Evolutionary conservation across 768 basidiomycete species (phyloP).

Genomic region (Lentinula detonsa): DNA sequence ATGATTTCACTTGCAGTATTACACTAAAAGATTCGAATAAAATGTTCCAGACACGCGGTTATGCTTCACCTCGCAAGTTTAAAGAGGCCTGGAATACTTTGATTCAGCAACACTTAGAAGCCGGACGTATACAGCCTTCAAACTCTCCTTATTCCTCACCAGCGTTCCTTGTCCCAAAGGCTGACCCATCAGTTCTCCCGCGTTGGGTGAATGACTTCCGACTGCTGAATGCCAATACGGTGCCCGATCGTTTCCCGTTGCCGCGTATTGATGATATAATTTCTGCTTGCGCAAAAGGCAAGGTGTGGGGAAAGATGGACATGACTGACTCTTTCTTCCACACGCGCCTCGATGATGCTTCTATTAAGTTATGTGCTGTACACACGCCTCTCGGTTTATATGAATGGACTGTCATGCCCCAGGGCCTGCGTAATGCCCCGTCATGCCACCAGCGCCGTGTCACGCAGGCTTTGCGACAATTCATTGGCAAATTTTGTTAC

Average conservation of each 20-base stretch:
- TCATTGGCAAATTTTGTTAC: too few species aligned
- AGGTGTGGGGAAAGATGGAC: background rate
- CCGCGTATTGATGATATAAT: constrained; percentile 29
- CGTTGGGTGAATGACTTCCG: constrained; percentile 24
- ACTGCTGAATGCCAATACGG: constrained; percentile 16
- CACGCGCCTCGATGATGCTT: constrained; percentile 19
- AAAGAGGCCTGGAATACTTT: constrained; percentile 20
- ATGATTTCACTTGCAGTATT: constrained; percentile 13
- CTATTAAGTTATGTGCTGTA: constrained; percentile 24
- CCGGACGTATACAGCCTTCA: constrained; percentile 20
- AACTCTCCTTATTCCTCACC: constrained; percentile 20
- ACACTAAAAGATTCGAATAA: constrained; percentile 14
- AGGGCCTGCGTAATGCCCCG: constrained; percentile 22
- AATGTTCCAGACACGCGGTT: constrained; percentile 11
- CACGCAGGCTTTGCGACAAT: too few species aligned
- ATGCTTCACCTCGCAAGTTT: constrained; percentile 26
- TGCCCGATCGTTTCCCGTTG: constrained; percentile 16
- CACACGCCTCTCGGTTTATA: constrained; percentile 27
- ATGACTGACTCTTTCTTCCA: constrained; percentile 7
- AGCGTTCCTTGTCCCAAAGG: constrained; percentile 24
- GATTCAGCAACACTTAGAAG: constrained; percentile 21
- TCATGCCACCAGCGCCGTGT: constrained; percentile 20
- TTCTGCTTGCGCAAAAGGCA: constrained; percentile 20
- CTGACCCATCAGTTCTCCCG: constrained; percentile 15
- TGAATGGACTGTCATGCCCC: constrained; percentile 31